Base-by-base conservation (phyloP, 495 filamentous ascomycete genomes). In the Penicillium robsamsonii region DNA sequence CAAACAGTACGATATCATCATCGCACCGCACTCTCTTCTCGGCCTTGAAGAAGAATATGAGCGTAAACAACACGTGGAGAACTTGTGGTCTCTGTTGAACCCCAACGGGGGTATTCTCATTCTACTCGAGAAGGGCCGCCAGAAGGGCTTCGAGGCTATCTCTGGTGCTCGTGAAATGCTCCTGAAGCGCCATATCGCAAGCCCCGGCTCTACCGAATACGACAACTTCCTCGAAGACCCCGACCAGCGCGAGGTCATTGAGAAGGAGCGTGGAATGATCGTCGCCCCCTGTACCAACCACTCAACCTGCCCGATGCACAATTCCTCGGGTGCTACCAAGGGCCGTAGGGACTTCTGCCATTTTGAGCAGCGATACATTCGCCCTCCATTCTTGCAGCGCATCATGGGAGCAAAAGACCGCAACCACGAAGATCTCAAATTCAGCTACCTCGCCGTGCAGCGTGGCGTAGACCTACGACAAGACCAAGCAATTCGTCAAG, bases 201-300 rank as follows among this genome's bases (percentile, higher is more conserved):
- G 87, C 40, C 85, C 88, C 5, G 79, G 71, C 15, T 78, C 82
- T 12, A 74, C 70, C 27, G 68, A 77, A 40, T 75, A 73, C 42
- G 76, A 73, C 38, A 67, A 73, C 40, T 53, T 69, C 47, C 62
- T 72, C 7, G 72, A 78, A 15, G 72, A 72, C 10, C 59, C 72
- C 1, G 66, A 60, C 6, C 68, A 71, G 13, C 60, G 64, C n/a
- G 58, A 66, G 4, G 68, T 72, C 20, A 62, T 75, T 1, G 50
- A 72, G 24, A 88, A 88, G 59, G 91, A 94, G 58, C 70, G 79
- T 1, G 94, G 92, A 58, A 92, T 92, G 86, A 97, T 98, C 61
- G 81, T 98, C 57, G 94, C 95, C 1, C 94, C 94, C 0, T 98
- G 94, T 70, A 98, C 94, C 1, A 96, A 92, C 72, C 95, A 97